Base-by-base conservation (phyloP, 805 yeast genomes). In the Cyberlindnera mississippiensis region DNA sequence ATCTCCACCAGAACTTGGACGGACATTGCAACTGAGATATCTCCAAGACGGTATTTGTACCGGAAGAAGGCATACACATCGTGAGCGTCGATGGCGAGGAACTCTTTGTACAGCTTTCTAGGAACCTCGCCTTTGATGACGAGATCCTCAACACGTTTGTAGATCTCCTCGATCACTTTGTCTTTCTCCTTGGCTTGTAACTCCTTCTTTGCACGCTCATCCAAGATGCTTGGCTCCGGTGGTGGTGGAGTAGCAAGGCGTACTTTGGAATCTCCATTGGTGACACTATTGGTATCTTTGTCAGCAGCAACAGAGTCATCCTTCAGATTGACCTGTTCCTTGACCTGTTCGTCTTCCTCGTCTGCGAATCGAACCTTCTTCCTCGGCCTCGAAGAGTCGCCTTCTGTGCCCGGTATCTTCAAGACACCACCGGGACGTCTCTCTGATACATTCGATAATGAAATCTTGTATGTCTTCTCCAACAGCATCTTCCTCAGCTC, bases 1-100 rank as follows among this genome's bases (percentile, higher is more conserved):
- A 44, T 44, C 37, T 44, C 41, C 16, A 40, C 44, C 5, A 44
- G 40, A 18, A 44, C 48, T 32, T 44, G 44, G 8, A 44, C 48
- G 37, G 44, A 44, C 37, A 44, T 34, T 4, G 42, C 39, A 26
- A 44, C 48, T 1, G 48, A 40, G 17, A n/a, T 22, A 15, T 44
- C 44, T 20, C 37, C 40, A 19, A 44, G 37, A 8, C 36, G 35
- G 37, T 44, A 44, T 29, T 40, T 44, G 42, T 40, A 44, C 12
- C 48, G 44, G 40, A 44, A 37, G 35, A 44, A 40, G 17, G 42
- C 34, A 28, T 36, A 40, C 18, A 44, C 44, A 17, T 44, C 47
- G 30, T 29, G 26, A 6, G 48, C 48, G 28, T 44, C 48, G 14
- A 44, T 40, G 22, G 48, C 22, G 14, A 44, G 44, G 37, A 44